Conservation (phyloP, 768 basidiomycete species). For the Chalciporus pseudorubinellus region DNA sequence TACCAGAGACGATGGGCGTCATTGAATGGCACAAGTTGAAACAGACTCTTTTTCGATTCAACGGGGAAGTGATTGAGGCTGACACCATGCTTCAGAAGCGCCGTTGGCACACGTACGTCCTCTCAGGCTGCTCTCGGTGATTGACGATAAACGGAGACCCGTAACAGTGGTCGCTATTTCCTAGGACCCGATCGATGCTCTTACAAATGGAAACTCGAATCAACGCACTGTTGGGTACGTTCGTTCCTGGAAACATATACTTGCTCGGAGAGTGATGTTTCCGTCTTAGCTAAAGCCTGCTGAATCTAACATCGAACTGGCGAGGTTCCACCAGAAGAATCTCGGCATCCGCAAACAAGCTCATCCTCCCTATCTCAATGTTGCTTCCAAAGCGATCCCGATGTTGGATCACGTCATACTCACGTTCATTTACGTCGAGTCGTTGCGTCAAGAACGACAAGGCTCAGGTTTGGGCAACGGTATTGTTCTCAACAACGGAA, state of each 20-base stretch:
- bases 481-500: neutral
- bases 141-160: neutral
- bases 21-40: slow-evolving; percentile 34
- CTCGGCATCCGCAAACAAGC: slow-evolving; percentile 15
- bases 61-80: slow-evolving; percentile 28
- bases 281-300: slow-evolving; percentile 5
- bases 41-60: slow-evolving; percentile 30
- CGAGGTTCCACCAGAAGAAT: slow-evolving; percentile 26
- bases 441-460: slow-evolving; percentile 13
- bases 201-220: slow-evolving; percentile 36
- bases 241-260: no score
- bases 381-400: slow-evolving; percentile 12
- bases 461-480: neutral
- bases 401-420: slow-evolving; percentile 29
- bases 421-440: slow-evolving; percentile 25
- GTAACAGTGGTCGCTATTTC: slow-evolving; percentile 32
- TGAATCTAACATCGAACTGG: slow-evolving; percentile 16
- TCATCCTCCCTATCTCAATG: slow-evolving; percentile 24
- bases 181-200: slow-evolving; percentile 31
- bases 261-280: neutral
- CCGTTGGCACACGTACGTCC: slow-evolving; percentile 23
- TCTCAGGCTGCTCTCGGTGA: neutral
- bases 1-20: slow-evolving; percentile 30
- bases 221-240: slow-evolving; percentile 23
- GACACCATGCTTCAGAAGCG: slow-evolving; percentile 22